Evolutionary conservation across 1,284 basidiomycete species (phyloP), one percentile per base, ranked within the genome.

Genomic region (Boletus putidus): DNA sequence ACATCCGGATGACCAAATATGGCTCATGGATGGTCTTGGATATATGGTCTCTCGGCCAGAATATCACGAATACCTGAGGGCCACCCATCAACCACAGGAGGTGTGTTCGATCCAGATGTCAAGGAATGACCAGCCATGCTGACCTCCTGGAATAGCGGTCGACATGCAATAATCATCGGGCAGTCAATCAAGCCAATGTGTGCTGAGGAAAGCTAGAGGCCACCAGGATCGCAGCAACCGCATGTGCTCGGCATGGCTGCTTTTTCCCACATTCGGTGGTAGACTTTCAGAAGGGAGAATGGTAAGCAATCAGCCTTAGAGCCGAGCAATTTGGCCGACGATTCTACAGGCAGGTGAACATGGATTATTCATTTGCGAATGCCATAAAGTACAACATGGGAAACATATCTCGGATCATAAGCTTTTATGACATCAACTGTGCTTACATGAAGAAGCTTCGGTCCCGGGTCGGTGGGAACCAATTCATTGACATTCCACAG

Each of bases 201-300:
- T 46, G 39, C 15, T 6, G 21, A 2, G 55, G 47, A 3, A 57
- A 62, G 1, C 27, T 69, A 4, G 47, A 60, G 15, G 49, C 52
- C 0, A 64, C 61, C 1, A 57, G 67, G 0, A 64, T 68, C 16
- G 61, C 65, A 14, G 68, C 53, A 15, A 57, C 49, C 2, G 67
- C 62, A 0, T 68, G 65, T 57, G 55, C 58, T 9, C 23, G 58
- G 12, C 68, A 69, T 51, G 64, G 64, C 0, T 65, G 54, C 29
- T 64, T 68, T 39, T 29, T 62, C 5, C 67, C 67, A 1, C 54
- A 66, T 35, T 59, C 59, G 1, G 51, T 62, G 27, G 62, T 63
- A n/a, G n/a, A n/a, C n/a, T n/a, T n/a, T n/a, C n/a, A n/a, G n/a
- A n/a, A n/a, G n/a, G n/a, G n/a, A n/a, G 8, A 62, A 62, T 23